Evolutionary conservation across 257 asterid species (phyloP), one percentile per base, ranked within the genome.

Genomic region (Verbascum thapsus): DNA sequence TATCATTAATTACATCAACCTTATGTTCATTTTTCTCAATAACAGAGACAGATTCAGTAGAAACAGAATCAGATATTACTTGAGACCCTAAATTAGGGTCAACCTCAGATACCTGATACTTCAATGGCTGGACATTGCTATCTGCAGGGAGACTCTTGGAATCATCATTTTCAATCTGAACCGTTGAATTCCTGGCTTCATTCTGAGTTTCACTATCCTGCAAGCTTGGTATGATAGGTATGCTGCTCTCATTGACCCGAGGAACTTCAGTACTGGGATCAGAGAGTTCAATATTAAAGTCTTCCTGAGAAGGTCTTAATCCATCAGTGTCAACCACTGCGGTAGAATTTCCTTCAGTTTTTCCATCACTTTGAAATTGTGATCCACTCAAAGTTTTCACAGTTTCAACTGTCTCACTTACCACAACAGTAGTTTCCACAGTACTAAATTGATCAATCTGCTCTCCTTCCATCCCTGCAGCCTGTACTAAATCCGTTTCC

Each of bases 51-150:
- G 92, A 47, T 72, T 85, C 95, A 76, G 87, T 69, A 80, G 87
- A 78, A 80, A 80, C 78, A 83, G 86, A 83, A 71, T 81, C 86
- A 75, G 88, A 83, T 77, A 78, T 78, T 75, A 87, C 91, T 81
- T 83, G 85, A 72, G 58, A 54, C 88, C 90, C 86, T 67, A 72
- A 72, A 77, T 70, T 69, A 65, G 85, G 75, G 71, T 74, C 80
- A 78, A 71, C 88, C 90, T 78, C 89, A 80, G 92, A 77, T 87
- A 90, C 95, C 95, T 72, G 91, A 76, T 76, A 60, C 75, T 79
- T 68, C 78, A 75, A 63, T 42, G 78, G 58, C 80, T 32, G 72
- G 80, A 35, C 59, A 58, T 59, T 69, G 71, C 74, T 50, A 69
- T 81, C 80, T 34, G 65, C 67, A 43, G 49, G 80, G 53, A 37